These are phyloP conservation scores for Neoboletus magnificus DNA, from an alignment of 768 basidiomycete species.

Conservation along the genomic window DNA sequence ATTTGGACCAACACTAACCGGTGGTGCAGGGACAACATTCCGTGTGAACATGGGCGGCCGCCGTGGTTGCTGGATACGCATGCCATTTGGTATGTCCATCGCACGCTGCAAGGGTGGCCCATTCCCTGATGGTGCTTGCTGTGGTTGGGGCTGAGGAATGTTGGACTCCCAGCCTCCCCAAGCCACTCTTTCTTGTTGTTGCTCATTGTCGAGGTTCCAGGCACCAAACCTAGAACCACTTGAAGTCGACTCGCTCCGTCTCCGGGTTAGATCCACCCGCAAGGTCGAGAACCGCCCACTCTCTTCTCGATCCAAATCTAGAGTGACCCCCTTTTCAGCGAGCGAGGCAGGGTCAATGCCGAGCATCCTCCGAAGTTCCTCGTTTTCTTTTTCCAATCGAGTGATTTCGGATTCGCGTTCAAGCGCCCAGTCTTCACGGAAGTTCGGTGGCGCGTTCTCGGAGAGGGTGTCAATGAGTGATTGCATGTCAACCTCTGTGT, in stretches of 20 bases:
- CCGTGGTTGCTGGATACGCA: slow-evolving; percentile 52
- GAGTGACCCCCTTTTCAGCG: slow-evolving; percentile 47
- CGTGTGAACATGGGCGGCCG: slow-evolving; percentile 55
- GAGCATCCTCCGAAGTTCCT: slow-evolving; percentile 67
- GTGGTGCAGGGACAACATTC: slow-evolving; percentile 34
- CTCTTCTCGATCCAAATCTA: slow-evolving; percentile 48
- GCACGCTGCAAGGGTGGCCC: slow-evolving; percentile 42
- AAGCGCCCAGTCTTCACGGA: slow-evolving; percentile 75
- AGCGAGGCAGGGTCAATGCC: slow-evolving; percentile 65
- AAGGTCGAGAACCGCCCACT: slow-evolving; percentile 34
- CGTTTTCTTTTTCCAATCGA: slow-evolving; percentile 81
- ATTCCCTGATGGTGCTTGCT: slow-evolving; percentile 21
- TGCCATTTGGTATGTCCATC: slow-evolving; percentile 50
- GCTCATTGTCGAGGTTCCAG: slow-evolving; percentile 33
- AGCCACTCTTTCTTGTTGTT: slow-evolving; percentile 18
- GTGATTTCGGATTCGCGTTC: slow-evolving; percentile 87
- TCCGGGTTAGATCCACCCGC: slow-evolving; percentile 21
- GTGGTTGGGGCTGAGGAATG: slow-evolving; percentile 29
- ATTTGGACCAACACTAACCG: slow-evolving; percentile 34
- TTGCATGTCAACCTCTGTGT: slow-evolving; percentile 41
- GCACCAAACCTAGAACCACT: slow-evolving; percentile 19
- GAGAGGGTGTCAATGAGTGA: slow-evolving; percentile 44
- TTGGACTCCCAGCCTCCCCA: slow-evolving; percentile 31
- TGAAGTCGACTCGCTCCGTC: slow-evolving; percentile 27
- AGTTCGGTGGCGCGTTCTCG: slow-evolving; percentile 36